Percentiles rank a stretch among this genome's conserved stretches.
Conservation (phyloP, 345 rosid genomes). For the Melaleuca quinquenervia region DNA sequence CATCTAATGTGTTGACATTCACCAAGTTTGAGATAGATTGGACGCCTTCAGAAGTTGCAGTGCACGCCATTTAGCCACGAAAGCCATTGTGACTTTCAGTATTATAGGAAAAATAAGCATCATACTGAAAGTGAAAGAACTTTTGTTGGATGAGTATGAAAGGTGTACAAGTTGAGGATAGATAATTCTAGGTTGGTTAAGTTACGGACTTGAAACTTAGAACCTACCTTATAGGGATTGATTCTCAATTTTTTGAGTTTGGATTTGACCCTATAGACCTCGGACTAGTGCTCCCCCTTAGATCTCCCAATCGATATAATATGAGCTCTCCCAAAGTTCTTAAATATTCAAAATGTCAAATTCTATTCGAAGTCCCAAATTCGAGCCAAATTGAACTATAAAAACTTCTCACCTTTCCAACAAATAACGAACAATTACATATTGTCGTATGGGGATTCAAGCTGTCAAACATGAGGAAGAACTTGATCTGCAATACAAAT, state of each 20-base stretch:
- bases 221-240: neutral
- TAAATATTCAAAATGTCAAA: neutral
- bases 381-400: neutral
- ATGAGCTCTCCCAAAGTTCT: neutral
- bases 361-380: neutral
- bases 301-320: neutral
- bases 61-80: neutral
- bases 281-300: neutral
- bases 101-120: neutral
- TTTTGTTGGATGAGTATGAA: neutral
- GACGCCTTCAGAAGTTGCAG: fast-evolving
- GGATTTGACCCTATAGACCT: neutral
- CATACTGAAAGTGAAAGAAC: neutral
- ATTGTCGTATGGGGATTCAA: neutral
- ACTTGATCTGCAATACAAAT: neutral
- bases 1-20: neutral
- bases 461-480: neutral
- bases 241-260: neutral
- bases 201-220: neutral
- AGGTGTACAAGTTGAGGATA: neutral
- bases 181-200: fast-evolving
- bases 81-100: neutral
- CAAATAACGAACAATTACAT: neutral
- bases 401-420: neutral
- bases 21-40: neutral